phyloP scores from a whole-genome alignment of 164 flowering plant species.

The Stephania yunnanensis region DNA sequence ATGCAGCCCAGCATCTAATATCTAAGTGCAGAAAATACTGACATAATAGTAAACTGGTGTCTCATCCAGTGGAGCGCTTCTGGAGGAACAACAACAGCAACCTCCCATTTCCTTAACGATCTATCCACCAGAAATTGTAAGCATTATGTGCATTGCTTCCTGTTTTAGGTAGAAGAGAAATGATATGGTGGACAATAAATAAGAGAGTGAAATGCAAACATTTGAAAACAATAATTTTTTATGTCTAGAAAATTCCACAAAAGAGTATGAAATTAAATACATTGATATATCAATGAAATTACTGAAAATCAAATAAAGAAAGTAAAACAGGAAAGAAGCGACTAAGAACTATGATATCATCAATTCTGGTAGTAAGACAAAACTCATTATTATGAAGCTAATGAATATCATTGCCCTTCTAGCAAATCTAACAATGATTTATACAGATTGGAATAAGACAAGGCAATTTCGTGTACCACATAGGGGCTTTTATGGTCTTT shows the following conservation, averaged over 20 bases:
- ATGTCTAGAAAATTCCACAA: neutral
- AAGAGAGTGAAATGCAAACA: neutral
- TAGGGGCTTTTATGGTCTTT: too few species aligned
- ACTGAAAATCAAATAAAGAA: too few species aligned
- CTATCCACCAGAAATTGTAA: constrained; percentile 20
- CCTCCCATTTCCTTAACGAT: constrained; percentile 58
- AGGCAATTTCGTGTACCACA: too few species aligned
- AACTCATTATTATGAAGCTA: too few species aligned
- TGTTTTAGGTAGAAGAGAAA: constrained; percentile 4
- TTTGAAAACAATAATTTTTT: neutral
- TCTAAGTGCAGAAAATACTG: constrained; percentile 22
- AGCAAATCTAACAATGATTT: too few species aligned
- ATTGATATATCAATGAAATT: too few species aligned
- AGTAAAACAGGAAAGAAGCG: too few species aligned
- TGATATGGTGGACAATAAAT: constrained; percentile 3
- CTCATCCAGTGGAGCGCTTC: constrained; percentile 42
- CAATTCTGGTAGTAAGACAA: too few species aligned
- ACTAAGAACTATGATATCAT: too few species aligned
- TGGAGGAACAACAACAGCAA: constrained; percentile 50
- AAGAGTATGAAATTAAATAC: neutral
- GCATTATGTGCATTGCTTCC: constrained; percentile 16
- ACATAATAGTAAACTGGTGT: constrained; percentile 73
- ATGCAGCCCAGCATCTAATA: neutral
- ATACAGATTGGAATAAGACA: too few species aligned
- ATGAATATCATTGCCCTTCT: too few species aligned